Percentiles rank a stretch among this genome's conserved stretches.
These are phyloP conservation scores for Neurospora sp. DNA, from an alignment of 495 filamentous ascomycete species.

Conservation along the genomic window DNA sequence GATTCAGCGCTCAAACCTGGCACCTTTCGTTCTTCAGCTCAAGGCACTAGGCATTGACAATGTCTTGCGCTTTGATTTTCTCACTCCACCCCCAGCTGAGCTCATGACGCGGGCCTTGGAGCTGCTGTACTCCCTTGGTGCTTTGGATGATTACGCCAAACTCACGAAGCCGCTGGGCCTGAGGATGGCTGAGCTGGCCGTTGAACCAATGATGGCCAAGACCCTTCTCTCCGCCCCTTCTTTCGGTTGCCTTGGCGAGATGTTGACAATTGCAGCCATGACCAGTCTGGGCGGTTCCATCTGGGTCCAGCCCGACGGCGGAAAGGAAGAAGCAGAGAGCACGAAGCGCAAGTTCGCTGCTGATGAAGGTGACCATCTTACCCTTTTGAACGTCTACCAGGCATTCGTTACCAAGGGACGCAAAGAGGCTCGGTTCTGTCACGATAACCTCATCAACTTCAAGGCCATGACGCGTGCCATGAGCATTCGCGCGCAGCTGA, in stretches of 20 bases:
- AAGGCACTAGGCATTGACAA: slow-evolving; percentile 97
- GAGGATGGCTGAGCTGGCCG: slow-evolving; percentile 89
- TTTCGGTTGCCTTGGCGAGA: slow-evolving; percentile 75
- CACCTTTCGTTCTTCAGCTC: slow-evolving; percentile 82
- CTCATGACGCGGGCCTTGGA: slow-evolving; percentile 83
- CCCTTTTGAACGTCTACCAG: slow-evolving; percentile 88
- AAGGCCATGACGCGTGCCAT: slow-evolving; percentile 73
- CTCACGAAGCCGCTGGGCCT: slow-evolving; percentile 79
- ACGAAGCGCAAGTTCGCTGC: slow-evolving; percentile 76
- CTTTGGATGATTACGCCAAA: slow-evolving; percentile 82
- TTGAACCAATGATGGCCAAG: slow-evolving; percentile 96
- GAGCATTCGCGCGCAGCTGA: slow-evolving; percentile 77
- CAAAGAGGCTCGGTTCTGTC: slow-evolving; percentile 80
- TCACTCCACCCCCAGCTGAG: slow-evolving; percentile 81
- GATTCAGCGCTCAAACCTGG: slow-evolving; percentile 88
- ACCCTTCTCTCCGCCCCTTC: slow-evolving; percentile 67
- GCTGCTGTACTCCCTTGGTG: slow-evolving; percentile 79
- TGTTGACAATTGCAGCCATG: slow-evolving; percentile 92
- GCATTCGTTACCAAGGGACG: slow-evolving; percentile 78
- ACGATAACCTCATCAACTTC: slow-evolving; percentile 78
- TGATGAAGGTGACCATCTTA: slow-evolving; percentile 93
- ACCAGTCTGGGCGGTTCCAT: slow-evolving; percentile 72
- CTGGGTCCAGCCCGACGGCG: slow-evolving; percentile 71
- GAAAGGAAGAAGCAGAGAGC: slow-evolving; percentile 62
- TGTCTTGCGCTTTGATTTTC: slow-evolving; percentile 79